Evolutionary conservation across 164 flowering plant genomes (phyloP), one percentile per base, ranked within the genome.

Genomic region (Euptelea pleiosperma): DNA sequence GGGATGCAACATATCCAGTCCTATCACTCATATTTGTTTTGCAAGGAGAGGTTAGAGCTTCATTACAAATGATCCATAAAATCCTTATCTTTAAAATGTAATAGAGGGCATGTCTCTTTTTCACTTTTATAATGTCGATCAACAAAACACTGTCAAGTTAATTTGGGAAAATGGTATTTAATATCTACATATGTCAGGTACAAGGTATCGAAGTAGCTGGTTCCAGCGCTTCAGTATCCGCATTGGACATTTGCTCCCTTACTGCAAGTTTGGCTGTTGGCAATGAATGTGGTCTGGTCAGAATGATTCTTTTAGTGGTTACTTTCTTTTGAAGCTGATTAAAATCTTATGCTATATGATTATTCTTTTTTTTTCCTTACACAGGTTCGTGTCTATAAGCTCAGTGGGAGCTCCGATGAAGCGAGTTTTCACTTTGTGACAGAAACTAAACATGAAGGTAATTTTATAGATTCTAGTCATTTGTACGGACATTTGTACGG

Each of bases 1-100:
- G 91, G 88, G 81, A 91, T 82, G 92, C 92, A 39, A 83, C 92
- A 55, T 67, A 59, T 71, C 84, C 96, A 50, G 82, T 80, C 43
- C 64, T 88, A 2, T 68, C 78, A 36, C 81, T 73, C 44, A 64
- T 86, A 24, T 74, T 72, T 62, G 63, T 67, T 58, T 30, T 86
- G 46, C 71, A 72, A 59, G 77, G 74, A 51, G 67, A 86, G 91
- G 98, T 91, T 44, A 71, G 79, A 73, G 43, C 55, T 60, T 52
- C 30, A 41, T 46, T 51, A 16, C 10, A 11, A 29, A 40, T 24
- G 29, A 42, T 16, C n/a, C n/a, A 47, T 21, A 19, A 46, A 9
- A 28, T 33, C n/a, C 4, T 39, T 37, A 46, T 36, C 5, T 51
- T 57, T 10, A 25, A 36, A 56, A 14, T n/a, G n/a, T n/a, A n/a